Conservation (phyloP, 352 stramenopile genomes). For the Globisporangium irregulare region DNA sequence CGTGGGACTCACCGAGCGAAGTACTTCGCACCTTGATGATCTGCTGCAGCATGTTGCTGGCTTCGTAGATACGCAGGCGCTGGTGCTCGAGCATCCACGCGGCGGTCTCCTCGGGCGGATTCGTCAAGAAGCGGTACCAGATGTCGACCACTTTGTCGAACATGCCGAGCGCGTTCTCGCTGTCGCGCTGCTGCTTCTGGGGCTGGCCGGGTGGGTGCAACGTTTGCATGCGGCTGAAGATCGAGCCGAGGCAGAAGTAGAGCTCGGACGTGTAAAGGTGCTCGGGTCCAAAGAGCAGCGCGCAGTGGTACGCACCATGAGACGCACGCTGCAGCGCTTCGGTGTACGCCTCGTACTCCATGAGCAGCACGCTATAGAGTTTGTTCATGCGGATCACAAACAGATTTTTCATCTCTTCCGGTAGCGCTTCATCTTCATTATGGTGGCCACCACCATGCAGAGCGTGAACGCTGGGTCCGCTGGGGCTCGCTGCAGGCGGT, state of each 20-base stretch:
- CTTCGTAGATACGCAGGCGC: conserved; percentile 53
- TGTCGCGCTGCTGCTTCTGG: conserved; percentile 17
- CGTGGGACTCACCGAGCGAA: conserved; percentile 41
- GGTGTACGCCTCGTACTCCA: conserved; percentile 43
- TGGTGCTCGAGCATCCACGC: conserved; percentile 65
- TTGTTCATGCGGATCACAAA: conserved; percentile 75
- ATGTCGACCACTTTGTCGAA: conserved; percentile 81
- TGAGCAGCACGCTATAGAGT: conserved; percentile 56
- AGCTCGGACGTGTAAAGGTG: conserved; percentile 73
- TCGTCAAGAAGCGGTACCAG: conserved; percentile 75
- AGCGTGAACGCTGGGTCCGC: conserved; percentile 11
- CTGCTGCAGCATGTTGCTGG: conserved; percentile 54
- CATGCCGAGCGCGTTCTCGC: conserved; percentile 59
- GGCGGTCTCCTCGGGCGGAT: conserved; percentile 55
- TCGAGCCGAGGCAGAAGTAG: conserved; percentile 68
- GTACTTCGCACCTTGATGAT: conserved; percentile 39
- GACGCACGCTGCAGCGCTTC: conserved; percentile 61
- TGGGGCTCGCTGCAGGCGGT: background rate
- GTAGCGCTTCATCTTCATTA: conserved; percentile 21
- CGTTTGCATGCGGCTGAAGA: conserved; percentile 52
- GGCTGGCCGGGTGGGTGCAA: conserved; percentile 22
- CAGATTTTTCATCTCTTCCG: conserved; percentile 59
- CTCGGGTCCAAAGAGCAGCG: conserved; percentile 65
- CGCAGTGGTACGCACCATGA: conserved; percentile 70
- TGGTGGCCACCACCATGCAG: background rate